Evolutionary conservation across 2,329 filamentous ascomycete genomes (phyloP).

Genomic region (Nemania sp.): DNA sequence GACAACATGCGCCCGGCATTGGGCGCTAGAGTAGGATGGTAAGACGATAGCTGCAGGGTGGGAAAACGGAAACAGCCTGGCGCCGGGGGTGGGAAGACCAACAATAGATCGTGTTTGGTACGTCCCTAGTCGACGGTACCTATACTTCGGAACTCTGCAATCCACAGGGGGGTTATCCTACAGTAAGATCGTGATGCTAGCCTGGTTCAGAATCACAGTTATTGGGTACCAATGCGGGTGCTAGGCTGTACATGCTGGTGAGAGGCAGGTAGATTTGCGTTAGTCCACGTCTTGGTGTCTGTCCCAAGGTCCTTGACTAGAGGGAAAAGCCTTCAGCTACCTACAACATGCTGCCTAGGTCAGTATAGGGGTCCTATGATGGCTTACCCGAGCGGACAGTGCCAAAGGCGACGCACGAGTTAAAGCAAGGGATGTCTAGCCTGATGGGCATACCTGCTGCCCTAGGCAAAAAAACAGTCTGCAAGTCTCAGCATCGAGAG

Average conservation of each 20-base stretch:
- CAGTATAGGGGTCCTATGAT: background rate
- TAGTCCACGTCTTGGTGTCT: constrained; percentile 8
- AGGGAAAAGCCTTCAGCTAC: background rate
- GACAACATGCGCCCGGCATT: constrained; percentile 16
- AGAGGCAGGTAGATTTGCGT: constrained; percentile 26
- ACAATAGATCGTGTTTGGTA: constrained; percentile 1
- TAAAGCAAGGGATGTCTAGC: background rate
- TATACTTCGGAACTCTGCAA: constrained; percentile 7
- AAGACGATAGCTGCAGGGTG: constrained; percentile 36
- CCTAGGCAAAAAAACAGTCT: background rate
- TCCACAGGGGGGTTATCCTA: constrained; percentile 4
- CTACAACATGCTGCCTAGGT: background rate
- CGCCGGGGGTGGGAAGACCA: constrained; percentile 16
- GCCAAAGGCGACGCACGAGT: background rate
- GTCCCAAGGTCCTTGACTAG: background rate
- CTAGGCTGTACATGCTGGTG: constrained; percentile 25
- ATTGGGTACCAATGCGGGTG: constrained; percentile 27
- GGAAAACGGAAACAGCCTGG: constrained; percentile 35
- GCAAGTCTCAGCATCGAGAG: background rate
- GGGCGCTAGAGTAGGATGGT: constrained; percentile 31
- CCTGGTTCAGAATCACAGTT: constrained; percentile 1
- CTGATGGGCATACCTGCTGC: background rate
- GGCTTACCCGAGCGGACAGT: background rate
- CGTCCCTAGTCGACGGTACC: background rate
- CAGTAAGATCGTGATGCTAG: constrained; percentile 14